Percentiles rank a stretch among this genome's conserved stretches.
phyloP scores from a whole-genome alignment of 2,329 filamentous ascomycete species.

The Fusarium torreyae region DNA sequence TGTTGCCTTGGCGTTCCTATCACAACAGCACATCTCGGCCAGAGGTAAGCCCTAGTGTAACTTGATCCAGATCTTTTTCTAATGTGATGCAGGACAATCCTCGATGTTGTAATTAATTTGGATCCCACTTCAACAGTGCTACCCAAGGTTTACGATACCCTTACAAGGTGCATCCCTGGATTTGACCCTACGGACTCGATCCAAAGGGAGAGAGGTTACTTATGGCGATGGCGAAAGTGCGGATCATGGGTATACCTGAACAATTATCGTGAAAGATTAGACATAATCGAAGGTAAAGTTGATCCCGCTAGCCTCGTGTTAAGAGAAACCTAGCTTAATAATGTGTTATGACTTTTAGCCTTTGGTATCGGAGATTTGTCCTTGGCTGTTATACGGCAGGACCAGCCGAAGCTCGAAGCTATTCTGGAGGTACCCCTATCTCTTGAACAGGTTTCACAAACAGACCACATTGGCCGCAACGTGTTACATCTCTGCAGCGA shows the following conservation, averaged over 20 bases:
- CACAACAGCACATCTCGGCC: neutral
- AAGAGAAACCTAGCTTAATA: too few relatives aligned
- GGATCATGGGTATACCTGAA: neutral
- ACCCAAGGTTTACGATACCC: too few relatives aligned
- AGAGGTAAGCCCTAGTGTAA: neutral
- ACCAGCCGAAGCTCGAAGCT: neutral
- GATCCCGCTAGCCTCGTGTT: neutral
- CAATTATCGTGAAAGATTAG: neutral
- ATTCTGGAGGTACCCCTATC: neutral
- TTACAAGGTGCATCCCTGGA: too few relatives aligned
- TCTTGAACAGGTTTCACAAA: too few relatives aligned
- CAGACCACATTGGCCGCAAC: neutral
- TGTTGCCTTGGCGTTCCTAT: neutral
- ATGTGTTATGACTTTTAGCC: neutral
- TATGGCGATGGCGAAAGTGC: too few relatives aligned
- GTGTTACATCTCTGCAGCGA: neutral
- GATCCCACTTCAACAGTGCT: too few relatives aligned
- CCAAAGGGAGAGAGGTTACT: too few relatives aligned
- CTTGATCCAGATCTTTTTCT: neutral
- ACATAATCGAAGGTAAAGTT: neutral
- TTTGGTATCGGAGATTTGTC: neutral
- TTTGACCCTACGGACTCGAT: too few relatives aligned
- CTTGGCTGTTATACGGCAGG: neutral
- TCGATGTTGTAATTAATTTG: fast-evolving
- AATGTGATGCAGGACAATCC: neutral